Evolutionary conservation across 2,329 filamentous ascomycete genomes (phyloP), one percentile per base, ranked within the genome.

Genomic region (Paramyrothecium sp.): DNA sequence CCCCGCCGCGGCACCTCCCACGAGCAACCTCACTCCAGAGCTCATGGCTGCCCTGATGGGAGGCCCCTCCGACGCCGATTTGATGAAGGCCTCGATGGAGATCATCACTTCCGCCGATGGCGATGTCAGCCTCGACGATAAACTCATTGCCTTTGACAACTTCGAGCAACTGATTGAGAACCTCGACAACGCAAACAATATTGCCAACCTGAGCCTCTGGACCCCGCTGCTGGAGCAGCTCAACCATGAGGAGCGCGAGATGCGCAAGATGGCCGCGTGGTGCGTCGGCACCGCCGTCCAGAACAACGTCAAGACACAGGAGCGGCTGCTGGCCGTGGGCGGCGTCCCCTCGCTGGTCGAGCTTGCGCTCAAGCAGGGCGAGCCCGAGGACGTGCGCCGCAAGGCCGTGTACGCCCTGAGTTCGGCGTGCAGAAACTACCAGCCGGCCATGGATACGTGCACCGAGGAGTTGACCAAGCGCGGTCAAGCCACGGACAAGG

Each of bases 111-210:
- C 86, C 19, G 63, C 77, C 1, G 80, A 84, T 65, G 77, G 86
- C 10, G 82, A 89, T 56, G 78, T 89, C 56, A 83, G 85, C 3
- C 80, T 94, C 53, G 89, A 92, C 48, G 85, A 91, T 75, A 92
- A 91, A 73, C 76, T 96, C 55, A 84, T 88, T 57, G 93, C 93
- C 41, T 96, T 96, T 75, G 93, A 97, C 82, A 97, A 97, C 77
- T 89, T 97, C 61, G 93, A 97, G 78, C 91, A 96, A 74, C 81
- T 97, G 58, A 89, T 97, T 67, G 92, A 97, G 79, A 87, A 85
- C 61, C 86, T 98, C 66, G 95, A 99, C 81, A 99, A 99, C 73
- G 94, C 95, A 58, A 99, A 98, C 80, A 96, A 97, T 76, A 84
- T 99, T 65, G 87, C 87, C 63, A 84, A 84, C 26, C 78, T 97